Percentiles rank a stretch among this genome's conserved stretches.
These are phyloP conservation scores for Udeniomyces megalosporus DNA, from an alignment of 768 basidiomycete genomes.

Conservation along the genomic window DNA sequence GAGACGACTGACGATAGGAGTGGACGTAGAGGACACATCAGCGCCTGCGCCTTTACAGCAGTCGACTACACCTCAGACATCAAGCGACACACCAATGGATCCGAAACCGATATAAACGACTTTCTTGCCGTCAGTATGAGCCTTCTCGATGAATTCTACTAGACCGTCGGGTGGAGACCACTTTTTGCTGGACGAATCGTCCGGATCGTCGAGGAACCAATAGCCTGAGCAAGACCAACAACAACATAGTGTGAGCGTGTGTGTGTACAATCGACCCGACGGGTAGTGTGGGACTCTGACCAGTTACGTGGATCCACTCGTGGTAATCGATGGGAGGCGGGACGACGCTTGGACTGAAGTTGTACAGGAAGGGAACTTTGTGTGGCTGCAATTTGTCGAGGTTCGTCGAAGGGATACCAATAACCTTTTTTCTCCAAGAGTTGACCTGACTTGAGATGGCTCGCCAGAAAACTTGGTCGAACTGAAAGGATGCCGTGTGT, in stretches of 20 bases:
- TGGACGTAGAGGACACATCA: neutral
- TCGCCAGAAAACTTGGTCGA: constrained; percentile 89
- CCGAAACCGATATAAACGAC: constrained; percentile 60
- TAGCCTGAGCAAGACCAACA: constrained; percentile 43
- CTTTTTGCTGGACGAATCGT: constrained; percentile 46
- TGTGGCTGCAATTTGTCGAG: constrained; percentile 93
- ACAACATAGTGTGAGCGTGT: neutral
- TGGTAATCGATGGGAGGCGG: constrained; percentile 96
- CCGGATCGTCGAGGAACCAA: constrained; percentile 91
- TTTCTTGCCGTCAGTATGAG: constrained; percentile 61
- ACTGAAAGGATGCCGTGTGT: constrained; percentile 98
- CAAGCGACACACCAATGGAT: constrained; percentile 11
- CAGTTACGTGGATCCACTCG: constrained; percentile 91
- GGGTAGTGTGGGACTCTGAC: constrained; percentile 30
- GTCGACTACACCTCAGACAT: no score
- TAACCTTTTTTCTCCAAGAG: constrained; percentile 64
- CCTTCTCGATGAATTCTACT: constrained; percentile 62
- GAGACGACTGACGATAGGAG: constrained; percentile 53
- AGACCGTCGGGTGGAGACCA: constrained; percentile 76
- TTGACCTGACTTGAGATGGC: constrained; percentile 89
- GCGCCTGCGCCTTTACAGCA: neutral
- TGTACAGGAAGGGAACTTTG: constrained; percentile 95
- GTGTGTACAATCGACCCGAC: neutral
- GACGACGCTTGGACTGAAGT: constrained; percentile 79
- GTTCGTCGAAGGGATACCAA: constrained; percentile 63